phyloP scores from a whole-genome alignment of 257 asterid genomes.

The Verbena officinalis region DNA sequence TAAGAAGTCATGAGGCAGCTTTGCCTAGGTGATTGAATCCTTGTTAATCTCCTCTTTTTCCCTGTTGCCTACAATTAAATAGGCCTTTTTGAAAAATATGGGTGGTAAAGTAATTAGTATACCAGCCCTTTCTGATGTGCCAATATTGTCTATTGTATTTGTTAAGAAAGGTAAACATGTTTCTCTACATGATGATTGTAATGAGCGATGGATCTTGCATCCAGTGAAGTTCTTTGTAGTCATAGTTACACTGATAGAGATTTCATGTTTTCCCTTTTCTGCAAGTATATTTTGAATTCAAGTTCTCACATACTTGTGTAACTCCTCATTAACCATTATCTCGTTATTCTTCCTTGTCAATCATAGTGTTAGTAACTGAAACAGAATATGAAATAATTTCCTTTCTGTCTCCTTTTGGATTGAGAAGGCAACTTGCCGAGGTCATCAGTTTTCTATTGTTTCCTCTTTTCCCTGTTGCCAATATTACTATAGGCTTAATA shows the following conservation, averaged over 20 bases:
- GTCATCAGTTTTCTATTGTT: constrained; percentile 11
- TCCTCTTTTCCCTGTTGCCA: constrained; percentile 40
- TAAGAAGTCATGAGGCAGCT: constrained; percentile 31
- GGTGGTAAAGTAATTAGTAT: constrained; percentile 7
- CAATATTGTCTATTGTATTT: background rate
- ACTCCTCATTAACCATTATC: background rate
- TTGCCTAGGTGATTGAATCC: constrained; percentile 47
- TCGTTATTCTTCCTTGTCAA: background rate
- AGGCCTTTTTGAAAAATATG: constrained; percentile 22
- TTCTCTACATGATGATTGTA: constrained; percentile 44
- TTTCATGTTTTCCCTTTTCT: constrained; percentile 17
- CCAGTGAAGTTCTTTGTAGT: constrained; percentile 38
- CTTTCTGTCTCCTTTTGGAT: background rate
- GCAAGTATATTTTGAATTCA: background rate
- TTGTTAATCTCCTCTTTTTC: constrained; percentile 48
- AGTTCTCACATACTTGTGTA: background rate
- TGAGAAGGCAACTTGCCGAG: constrained; percentile 32
- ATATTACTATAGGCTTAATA: constrained; percentile 19
- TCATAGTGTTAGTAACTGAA: too few relatives aligned
- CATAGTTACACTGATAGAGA: constrained; percentile 60
- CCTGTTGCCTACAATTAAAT: constrained; percentile 46
- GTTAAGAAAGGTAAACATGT: constrained; percentile 14
- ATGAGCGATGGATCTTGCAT: constrained; percentile 42
- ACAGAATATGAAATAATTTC: background rate
- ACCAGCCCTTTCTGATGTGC: constrained; percentile 13